Base-by-base conservation (phyloP, 768 basidiomycete species). In the Russula sp. region DNA sequence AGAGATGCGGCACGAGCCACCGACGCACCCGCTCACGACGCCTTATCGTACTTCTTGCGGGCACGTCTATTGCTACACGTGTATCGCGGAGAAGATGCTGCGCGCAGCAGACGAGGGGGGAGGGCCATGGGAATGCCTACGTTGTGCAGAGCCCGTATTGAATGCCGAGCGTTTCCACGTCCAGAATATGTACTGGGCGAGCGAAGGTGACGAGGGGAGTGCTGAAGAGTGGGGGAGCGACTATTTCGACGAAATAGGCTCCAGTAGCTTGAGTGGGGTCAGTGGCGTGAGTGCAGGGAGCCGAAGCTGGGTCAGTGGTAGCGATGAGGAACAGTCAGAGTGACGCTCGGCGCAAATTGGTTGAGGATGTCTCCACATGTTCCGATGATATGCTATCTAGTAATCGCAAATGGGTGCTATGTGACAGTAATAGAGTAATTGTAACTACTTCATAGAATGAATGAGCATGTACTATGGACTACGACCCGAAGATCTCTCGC, bases 1-100 rank as follows among this genome's bases (percentile, higher is more conserved):
- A 20, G 68, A 70, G 18, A 64, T 59, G 6, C 78, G 76, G 40
- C 74, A 74, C 27, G 79, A 78, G 58, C 79, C 82, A 27, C 81
- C 85, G 4, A 68, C 79, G 37, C 78, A 84, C 69, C 88, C 91
- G 3, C 83, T 96, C 65, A 80, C 88, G 70, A 88, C 85, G 49
- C 87, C 95, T 0, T 98, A 96, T 71, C 75, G 88, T 55, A 85
- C 93, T 39, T 86, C 87, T 35, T 94, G 91, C 65, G 87, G 84
- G 7, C 93, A 97, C 71, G 73, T 83, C 14, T 99, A 95, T 75
- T 98, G 97, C 75, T 99, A 98, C 73, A 87, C 88, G 68, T 99
- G 97, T 74, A 79, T 98, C 47, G 83, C 91, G 14, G 89, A 91
- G 70, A 84, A 86, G 64, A 82, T 98, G 77, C 80, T 91, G 70